These are phyloP conservation scores for Kuraishia hungarica DNA, from an alignment of 805 yeast species.

Conservation along the genomic window DNA sequence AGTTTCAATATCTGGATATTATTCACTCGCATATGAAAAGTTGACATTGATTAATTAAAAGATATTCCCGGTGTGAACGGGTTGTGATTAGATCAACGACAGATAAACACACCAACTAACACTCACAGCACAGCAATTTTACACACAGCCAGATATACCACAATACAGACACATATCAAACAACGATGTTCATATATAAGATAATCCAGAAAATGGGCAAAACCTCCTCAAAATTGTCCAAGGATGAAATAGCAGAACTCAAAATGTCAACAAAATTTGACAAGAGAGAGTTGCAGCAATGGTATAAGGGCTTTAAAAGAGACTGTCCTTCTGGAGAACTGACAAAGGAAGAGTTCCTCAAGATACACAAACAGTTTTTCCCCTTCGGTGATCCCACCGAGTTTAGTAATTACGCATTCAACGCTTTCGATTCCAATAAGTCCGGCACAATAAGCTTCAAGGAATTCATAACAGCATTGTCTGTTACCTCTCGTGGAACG, in stretches of 20 bases:
- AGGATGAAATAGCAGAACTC: slow-evolving; percentile 78
- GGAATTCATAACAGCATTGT: slow-evolving; percentile 83
- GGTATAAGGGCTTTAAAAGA: slow-evolving; percentile 94
- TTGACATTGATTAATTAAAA: too few relatives aligned
- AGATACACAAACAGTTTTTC: slow-evolving; percentile 91
- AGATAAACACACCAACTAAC: too few relatives aligned
- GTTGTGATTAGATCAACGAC: too few relatives aligned
- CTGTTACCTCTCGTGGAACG: slow-evolving; percentile 81
- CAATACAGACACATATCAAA: not conserved
- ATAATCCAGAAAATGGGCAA: slow-evolving; percentile 64
- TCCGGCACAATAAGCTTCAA: slow-evolving; percentile 82
- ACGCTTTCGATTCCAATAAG: slow-evolving; percentile 78
- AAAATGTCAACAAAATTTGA: slow-evolving; percentile 87
- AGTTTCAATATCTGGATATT: too few relatives aligned
- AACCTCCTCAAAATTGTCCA: slow-evolving; percentile 84
- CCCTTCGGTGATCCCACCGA: slow-evolving; percentile 97
- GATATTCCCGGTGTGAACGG: too few relatives aligned
- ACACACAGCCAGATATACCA: not conserved
- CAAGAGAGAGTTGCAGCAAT: slow-evolving; percentile 89
- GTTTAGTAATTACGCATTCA: slow-evolving; percentile 81
- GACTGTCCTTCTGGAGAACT: slow-evolving; percentile 92
- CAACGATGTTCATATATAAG: not conserved
- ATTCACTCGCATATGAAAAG: too few relatives aligned
- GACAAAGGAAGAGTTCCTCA: slow-evolving; percentile 78
- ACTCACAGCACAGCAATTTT: too few relatives aligned